These are phyloP conservation scores for Breynia disticha DNA, from an alignment of 441 rosid genomes.

Conservation along the genomic window DNA sequence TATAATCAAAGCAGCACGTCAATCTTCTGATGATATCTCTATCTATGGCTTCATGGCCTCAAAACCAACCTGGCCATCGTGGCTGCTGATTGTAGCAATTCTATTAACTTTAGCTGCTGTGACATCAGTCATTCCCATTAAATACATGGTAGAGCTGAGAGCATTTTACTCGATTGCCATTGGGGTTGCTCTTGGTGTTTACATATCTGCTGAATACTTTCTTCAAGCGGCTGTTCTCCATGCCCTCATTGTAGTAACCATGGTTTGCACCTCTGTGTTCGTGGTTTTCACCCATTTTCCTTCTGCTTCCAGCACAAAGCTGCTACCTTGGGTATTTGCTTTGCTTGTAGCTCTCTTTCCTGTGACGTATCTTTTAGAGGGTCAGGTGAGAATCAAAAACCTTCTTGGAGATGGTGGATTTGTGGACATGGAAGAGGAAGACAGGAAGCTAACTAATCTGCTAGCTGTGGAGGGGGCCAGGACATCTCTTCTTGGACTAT, in stretches of 20 bases:
- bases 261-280: conserved; percentile 81
- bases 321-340: conserved; percentile 97
- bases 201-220: conserved; percentile 94
- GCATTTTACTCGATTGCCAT: conserved; percentile 65
- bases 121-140: conserved; percentile 82
- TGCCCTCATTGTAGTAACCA: conserved; percentile 64
- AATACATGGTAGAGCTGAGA: conserved; percentile 80
- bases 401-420: conserved; percentile 39
- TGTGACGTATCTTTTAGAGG: conserved; percentile 87
- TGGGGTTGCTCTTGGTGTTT: conserved; percentile 88
- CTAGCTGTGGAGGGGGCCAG: conserved; percentile 97
- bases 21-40: conserved; percentile 90
- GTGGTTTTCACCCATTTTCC: conserved; percentile 97
- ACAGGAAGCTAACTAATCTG: conserved; percentile 58
- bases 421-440: conserved; percentile 66
- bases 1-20: conserved; percentile 76
- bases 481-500: conserved; percentile 93
- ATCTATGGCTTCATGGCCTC: conserved; percentile 88
- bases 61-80: conserved; percentile 97
- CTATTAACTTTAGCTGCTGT: conserved; percentile 76
- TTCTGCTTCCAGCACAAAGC: conserved; percentile 92
- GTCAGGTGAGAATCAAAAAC: conserved; percentile 80
- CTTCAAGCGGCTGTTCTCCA: conserved; percentile 89
- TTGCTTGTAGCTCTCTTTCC: conserved; percentile 93
- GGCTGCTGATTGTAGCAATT: conserved; percentile 80